Base-by-base conservation (phyloP, 1,284 basidiomycete genomes). In the Ceratobasidium sp. region DNA sequence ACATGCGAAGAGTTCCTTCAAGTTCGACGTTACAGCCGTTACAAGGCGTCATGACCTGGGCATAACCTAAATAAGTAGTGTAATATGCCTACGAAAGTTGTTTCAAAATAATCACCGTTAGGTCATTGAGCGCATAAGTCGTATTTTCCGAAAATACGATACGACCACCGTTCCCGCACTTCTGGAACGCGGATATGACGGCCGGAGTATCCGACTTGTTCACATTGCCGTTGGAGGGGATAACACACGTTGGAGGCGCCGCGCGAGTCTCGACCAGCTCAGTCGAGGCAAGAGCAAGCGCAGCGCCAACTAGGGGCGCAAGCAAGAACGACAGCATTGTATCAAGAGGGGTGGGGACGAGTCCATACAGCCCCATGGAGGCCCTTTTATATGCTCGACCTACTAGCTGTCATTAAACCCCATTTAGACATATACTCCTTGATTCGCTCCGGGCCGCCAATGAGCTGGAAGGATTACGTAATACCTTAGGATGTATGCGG, bases 201-300 rank as follows among this genome's bases (percentile, higher is more conserved):
- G 78, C 78, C 13, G 78, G 78, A 4, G 71, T 73, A 40, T 79
- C 78, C 53, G 72, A 77, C 1, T 77, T 39, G 64, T 63, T 70
- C 28, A 67, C 33, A 33, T 77, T 77, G 40, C 63, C 63, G 53
- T 77, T n/a, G 15, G 73, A 77, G 58, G 73, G 73, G 20, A 77
- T 63, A 26, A 77, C 46, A 46, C 73, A 77, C 10, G 63, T 77
- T 44, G 67, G 73, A 39, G 73, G 70, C 18, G 60, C 49, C 42
- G 70, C 60, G 40, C 44, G 61, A 12, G 56, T 18, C 56, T 72
- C 58, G 13, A 28, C 58, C 18, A 60, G 26, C 9, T 18, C 70
- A 20, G 55, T 20, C 42, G 70, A 61, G 20, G 70, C 70, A 3
- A 61, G 20, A 28, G 70, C 70, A 60, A 44, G 18, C 6, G 58